Evolutionary conservation across 306 rosid genomes (phyloP).

Genomic region (Boehmeria nivea): DNA sequence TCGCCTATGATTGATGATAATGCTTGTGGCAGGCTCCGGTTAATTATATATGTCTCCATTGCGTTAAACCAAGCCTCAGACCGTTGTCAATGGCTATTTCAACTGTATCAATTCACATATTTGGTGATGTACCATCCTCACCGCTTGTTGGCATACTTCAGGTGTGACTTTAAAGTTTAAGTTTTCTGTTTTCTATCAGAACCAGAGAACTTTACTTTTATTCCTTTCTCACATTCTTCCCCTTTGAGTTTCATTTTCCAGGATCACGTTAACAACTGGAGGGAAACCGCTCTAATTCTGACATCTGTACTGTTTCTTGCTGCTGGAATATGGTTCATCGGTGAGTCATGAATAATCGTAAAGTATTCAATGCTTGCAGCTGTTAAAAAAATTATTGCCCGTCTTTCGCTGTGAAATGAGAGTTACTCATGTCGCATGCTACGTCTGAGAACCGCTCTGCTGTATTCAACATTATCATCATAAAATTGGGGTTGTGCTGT

Average conservation of each 20-base stretch:
- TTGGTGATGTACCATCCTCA: slow-evolving; percentile 93
- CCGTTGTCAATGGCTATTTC: slow-evolving; percentile 87
- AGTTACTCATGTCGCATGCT: too few relatives aligned
- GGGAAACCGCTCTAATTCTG: slow-evolving; percentile 55
- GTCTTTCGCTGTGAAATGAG: neutral
- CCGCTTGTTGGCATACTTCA: slow-evolving; percentile 93
- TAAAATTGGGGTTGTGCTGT: too few relatives aligned
- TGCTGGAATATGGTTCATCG: slow-evolving; percentile 69
- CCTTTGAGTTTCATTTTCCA: slow-evolving; percentile 29
- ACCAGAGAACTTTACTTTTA: neutral
- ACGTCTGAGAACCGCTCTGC: too few relatives aligned
- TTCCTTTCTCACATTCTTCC: neutral
- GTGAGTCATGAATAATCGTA: slow-evolving; percentile 33
- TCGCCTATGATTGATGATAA: slow-evolving; percentile 6
- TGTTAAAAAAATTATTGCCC: neutral
- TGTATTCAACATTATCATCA: too few relatives aligned
- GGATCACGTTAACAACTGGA: slow-evolving; percentile 72
- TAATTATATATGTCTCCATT: slow-evolving; percentile 72
- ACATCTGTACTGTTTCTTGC: slow-evolving; percentile 75
- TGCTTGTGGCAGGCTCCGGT: slow-evolving; percentile 86
- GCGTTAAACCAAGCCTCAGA: slow-evolving; percentile 80
- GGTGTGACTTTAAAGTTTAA: slow-evolving; percentile 41
- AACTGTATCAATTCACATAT: slow-evolving; percentile 79
- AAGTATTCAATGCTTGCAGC: slow-evolving; percentile 1
- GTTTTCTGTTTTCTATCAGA: slow-evolving; percentile 12